These are phyloP conservation scores for Ustilago xerochloae DNA, from an alignment of 1,284 basidiomycete species.

Conservation along the genomic window DNA sequence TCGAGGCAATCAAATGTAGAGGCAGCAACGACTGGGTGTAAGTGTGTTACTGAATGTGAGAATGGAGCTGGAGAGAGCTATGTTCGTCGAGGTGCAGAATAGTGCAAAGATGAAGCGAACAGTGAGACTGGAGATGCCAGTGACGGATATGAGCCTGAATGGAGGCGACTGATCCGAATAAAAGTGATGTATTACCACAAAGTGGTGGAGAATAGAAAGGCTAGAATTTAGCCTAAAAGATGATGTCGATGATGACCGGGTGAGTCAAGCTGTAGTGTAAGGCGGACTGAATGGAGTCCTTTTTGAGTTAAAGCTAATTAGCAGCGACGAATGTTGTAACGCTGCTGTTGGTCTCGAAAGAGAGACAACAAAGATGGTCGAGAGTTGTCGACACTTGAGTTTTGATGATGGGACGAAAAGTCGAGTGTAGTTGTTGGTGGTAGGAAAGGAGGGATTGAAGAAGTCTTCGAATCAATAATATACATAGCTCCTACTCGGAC, in stretches of 20 bases:
- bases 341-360: not conserved
- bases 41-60: not conserved
- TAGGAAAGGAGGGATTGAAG: not conserved
- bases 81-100: conserved; percentile 26
- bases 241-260: not conserved
- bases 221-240: not conserved
- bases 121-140: too few relatives aligned
- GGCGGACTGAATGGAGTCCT: conserved; percentile 26
- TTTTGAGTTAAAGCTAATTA: not conserved
- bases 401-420: not conserved
- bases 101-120: conserved; percentile 18
- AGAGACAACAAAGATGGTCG: conserved; percentile 7
- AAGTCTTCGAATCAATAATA: not conserved
- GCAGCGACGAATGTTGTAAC: not conserved
- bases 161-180: conserved; percentile 13
- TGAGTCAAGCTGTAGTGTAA: not conserved
- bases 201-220: not conserved
- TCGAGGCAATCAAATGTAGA: not conserved
- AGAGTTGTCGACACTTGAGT: conserved; percentile 29
- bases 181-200: not conserved
- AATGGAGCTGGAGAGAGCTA: not conserved
- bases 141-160: conserved; percentile 17
- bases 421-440: conserved; percentile 3
- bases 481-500: not conserved
- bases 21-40: not conserved